Conservation (phyloP, 805 yeast genomes). For the Blastobotrys mokoenaii region DNA sequence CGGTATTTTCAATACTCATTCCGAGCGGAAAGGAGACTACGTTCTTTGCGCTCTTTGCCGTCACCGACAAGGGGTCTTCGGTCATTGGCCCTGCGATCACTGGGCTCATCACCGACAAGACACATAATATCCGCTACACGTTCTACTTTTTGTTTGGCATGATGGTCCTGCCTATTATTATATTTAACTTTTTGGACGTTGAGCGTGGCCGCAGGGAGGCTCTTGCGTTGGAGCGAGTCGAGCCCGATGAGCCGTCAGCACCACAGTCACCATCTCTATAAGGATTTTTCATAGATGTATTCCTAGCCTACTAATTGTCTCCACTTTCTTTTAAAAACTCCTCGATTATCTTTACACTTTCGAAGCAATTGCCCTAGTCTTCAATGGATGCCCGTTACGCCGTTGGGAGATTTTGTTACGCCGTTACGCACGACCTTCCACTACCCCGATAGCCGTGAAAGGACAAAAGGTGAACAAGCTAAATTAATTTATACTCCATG, state of each 20-base stretch:
- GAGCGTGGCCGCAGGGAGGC: constrained; percentile 57
- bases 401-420: too few species aligned
- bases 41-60: constrained; percentile 65
- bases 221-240: constrained; percentile 29
- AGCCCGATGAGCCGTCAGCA: not conserved
- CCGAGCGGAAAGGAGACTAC: constrained; percentile 71
- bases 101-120: constrained; percentile 63
- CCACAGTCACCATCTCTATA: too few species aligned
- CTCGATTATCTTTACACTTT: too few species aligned
- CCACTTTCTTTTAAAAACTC: not conserved
- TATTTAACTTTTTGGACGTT: constrained; percentile 47
- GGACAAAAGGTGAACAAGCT: too few species aligned
- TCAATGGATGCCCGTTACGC: too few species aligned
- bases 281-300: too few species aligned
- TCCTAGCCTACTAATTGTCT: not conserved
- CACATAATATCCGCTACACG: constrained; percentile 67
- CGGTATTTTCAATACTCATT: constrained; percentile 57
- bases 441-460: too few species aligned
- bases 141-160: constrained; percentile 54
- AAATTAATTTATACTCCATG: too few species aligned
- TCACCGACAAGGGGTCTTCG: constrained; percentile 76
- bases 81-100: constrained; percentile 65
- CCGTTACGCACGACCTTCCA: too few species aligned
- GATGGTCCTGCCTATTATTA: constrained; percentile 47
- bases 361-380: too few species aligned